Base-by-base conservation (phyloP, 495 filamentous ascomycete genomes). In the Penicillium subrubescens region DNA sequence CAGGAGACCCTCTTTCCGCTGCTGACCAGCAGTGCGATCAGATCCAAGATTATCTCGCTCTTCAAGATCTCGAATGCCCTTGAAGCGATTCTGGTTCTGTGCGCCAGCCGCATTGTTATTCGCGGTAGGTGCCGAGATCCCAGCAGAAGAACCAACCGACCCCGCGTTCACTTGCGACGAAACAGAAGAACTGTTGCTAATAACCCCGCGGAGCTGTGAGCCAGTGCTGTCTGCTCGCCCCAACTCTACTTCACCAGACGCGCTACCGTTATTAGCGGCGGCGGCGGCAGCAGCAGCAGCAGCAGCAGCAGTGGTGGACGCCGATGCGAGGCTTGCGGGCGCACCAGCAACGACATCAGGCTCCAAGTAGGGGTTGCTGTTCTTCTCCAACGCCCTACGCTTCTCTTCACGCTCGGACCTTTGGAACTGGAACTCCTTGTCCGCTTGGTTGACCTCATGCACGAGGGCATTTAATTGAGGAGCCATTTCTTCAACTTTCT, bases 361-460 rank as follows among this genome's bases (percentile, higher is more conserved):
- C 68, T 97, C 94, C 33, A 87, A 81, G 71, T 92, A 96, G 14
- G 88, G 80, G 62, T 92, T 90, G 57, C 88, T 92, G 72, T 89
- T 93, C 80, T 96, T 97, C 75, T 99, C 95, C 19, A 99, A 75
- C 7, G 88, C 83, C 61, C 95, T 83, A 63, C 95, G 85, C 78
- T 97, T 96, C 74, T 97, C 94, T 74, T 98, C 95, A 37, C 96
- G 84, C 69, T 98, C 95, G 8, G 92, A 93, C 60, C 94, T 83
- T 71, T 97, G 90, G 52, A 97, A 91, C 67, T 97, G 92, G 70
- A 92, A 99, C 74, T 97, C 93, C 73, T 97, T 97, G 67, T 97
- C 93, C 4, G 93, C 92, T 61, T 94, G 92, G 57, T 86, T 86
- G 27, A 99, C 95, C 76, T 97, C 94, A 61, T 84, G 84, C 44